Evolutionary conservation across 257 asterid species (phyloP), one percentile per base, ranked within the genome.

Genomic region (Misopates orontium): DNA sequence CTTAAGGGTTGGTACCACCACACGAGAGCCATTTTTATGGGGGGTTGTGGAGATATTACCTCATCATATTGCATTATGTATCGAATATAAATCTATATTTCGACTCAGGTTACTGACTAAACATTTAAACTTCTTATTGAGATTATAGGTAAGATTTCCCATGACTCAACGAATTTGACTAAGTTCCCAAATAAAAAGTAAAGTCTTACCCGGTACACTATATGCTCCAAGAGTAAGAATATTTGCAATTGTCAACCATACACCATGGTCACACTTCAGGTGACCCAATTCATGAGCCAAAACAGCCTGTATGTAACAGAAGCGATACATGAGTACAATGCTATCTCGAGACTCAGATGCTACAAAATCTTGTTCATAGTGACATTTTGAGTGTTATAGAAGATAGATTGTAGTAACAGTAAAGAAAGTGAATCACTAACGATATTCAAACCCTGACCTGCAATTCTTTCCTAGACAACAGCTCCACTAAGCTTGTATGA

Each of bases 251-350:
- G 98, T 91, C 79, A 91, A 82, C 97, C 98, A 91, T 63, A 91
- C 80, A 55, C 98, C 98, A 74, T 91, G 98, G 75, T 87, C 98
- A 68, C 98, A 92, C 85, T 92, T 89, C 76, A 89, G 77, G 77
- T 89, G 97, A 64, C 97, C 97, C 82, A 89, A 79, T 78, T 89
- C 97, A 66, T 92, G 98, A 69, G 98, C 98, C 86, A 89, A 75
- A 70, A 92, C 96, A 75, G 96, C 96, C 98, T 91, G 80, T n/a
- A 73, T 3, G 53, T 25, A 40, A 74, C 9, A 54, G 49, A 23
- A 61, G 64, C 8, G 60, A 31, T 47, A 64, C 21, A 21, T 60
- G 3, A 74, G 62, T 31, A 40, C 31, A 56, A 49, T 55, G 23
- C 42, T 28, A 51, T 16, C 8, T 47, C 56, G 25, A 36, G 48